Evolutionary conservation across 1,284 basidiomycete species (phyloP), one percentile per base, ranked within the genome.

Genomic region (Neolentinus lepideus): DNA sequence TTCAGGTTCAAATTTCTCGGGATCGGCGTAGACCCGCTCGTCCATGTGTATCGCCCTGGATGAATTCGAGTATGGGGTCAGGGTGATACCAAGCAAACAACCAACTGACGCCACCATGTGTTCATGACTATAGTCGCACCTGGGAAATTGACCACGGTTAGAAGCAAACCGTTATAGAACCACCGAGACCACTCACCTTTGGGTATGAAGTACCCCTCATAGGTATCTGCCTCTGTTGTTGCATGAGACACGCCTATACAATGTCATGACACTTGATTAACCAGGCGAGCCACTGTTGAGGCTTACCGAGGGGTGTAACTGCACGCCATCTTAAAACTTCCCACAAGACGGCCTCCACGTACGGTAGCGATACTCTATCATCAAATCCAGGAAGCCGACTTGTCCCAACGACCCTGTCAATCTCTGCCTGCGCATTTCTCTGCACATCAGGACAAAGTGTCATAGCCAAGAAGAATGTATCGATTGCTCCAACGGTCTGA

Each of bases 201-300:
- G 19, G 57, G 56, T 1, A 70, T 57, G 35, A 55, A 52, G 47
- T 59, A 66, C 8, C 60, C 65, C 38, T 59, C 56, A 52, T 68
- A 69, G 3, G 60, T 54, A 60, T 69, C 65, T 55, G 69, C 65
- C 35, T 68, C 26, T 3, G 19, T 31, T 3, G 51, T 31, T 4
- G 51, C 51, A 36, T 52, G 33, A 3, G 29, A 19, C 10, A 52
- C 51, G 33, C 6, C 47, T 50, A 21, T 6, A n/a, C 19, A 31
- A 31, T 6, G 29, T 31, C 16, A 29, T 25, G n/a, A 36, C n/a
- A 46, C 43, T 46, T 4, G 4, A 4, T 46, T 9, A 21, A 3
- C 47, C 9, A 22, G 6, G 19, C 19, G 16, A 6, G 19, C 38
- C 6, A 6, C 6, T 21, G 6, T 43, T n/a, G 8, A 43, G 4